These are phyloP conservation scores for Tubosaeta sp. DNA, from an alignment of 768 basidiomycete genomes.

Conservation along the genomic window DNA sequence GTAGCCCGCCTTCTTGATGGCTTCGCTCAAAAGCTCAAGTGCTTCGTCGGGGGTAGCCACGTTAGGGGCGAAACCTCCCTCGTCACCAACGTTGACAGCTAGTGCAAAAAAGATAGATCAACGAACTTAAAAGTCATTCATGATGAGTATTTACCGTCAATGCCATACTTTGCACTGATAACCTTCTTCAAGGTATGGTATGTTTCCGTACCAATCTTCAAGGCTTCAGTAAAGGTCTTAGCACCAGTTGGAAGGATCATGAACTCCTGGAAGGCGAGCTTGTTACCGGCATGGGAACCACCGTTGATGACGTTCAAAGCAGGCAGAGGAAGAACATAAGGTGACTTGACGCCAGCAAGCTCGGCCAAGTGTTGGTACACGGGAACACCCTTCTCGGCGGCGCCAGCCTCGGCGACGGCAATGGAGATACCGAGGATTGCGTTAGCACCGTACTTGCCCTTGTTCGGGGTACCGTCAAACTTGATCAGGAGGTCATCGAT, in stretches of 20 bases:
- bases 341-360: constrained; percentile 91
- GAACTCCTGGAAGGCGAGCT: constrained; percentile 99
- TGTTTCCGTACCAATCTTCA: constrained; percentile 98
- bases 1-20: constrained; percentile 97
- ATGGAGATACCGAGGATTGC: constrained; percentile 99
- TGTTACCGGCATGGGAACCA: constrained; percentile 99
- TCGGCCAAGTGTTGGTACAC: constrained; percentile 96
- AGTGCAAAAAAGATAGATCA: constrained; percentile 4
- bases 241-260: constrained; percentile 98
- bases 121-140: background rate
- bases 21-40: constrained; percentile 90
- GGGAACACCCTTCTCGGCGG: constrained; percentile 91
- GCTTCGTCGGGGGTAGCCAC: constrained; percentile 96
- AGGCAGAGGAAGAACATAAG: constrained; percentile 88
- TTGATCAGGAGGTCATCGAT: constrained; percentile 98
- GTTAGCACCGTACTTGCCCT: constrained; percentile 98
- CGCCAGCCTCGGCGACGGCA: constrained; percentile 89
- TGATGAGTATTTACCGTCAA: constrained; percentile 67
- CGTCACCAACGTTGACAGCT: constrained; percentile 99
- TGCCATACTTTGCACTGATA: constrained; percentile 98
- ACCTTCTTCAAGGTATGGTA: constrained; percentile 99
- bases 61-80: constrained; percentile 99
- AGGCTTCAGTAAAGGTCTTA: constrained; percentile 85
- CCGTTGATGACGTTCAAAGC: constrained; percentile 99
- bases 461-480: constrained; percentile 95